A percentile compares a stretch with the other conserved stretches of the same genome.
These are phyloP conservation scores for Guadua angustifolia DNA, from an alignment of 176 grass and related monocot species.

Conservation along the genomic window DNA sequence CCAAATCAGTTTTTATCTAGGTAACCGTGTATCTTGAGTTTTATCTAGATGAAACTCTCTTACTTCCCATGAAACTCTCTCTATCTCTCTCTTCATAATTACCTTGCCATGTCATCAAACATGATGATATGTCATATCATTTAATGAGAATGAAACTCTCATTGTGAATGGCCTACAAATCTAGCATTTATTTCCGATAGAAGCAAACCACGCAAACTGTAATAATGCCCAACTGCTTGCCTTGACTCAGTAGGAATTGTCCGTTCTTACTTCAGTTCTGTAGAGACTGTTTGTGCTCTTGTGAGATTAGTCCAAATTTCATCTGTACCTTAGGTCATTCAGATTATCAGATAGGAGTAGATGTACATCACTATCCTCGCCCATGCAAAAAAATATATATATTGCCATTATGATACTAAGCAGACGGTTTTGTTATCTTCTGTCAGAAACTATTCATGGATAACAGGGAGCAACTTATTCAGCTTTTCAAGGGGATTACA, in stretches of 20 bases:
- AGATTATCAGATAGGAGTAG: not conserved
- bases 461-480: constrained; percentile 60
- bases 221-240: constrained; percentile 6
- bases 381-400: not conserved
- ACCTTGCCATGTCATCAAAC: too few relatives aligned
- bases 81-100: too few relatives aligned
- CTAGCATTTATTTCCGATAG: not conserved
- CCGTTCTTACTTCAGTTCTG: not conserved
- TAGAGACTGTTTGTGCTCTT: not conserved
- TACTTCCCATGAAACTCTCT: too few relatives aligned
- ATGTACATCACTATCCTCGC: not conserved
- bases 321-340: not conserved
- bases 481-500: constrained; percentile 76
- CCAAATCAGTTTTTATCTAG: too few relatives aligned
- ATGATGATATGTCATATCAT: too few relatives aligned
- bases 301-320: not conserved
- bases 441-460: constrained; percentile 74
- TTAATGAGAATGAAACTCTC: too few relatives aligned
- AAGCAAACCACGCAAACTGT: not conserved
- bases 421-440: not conserved
- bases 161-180: too few relatives aligned
- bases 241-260: not conserved
- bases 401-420: not conserved
- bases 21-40: too few relatives aligned
- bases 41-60: too few relatives aligned